Evolutionary conservation across 805 yeast species (phyloP).

Genomic region (Blastobotrys terrestris): DNA sequence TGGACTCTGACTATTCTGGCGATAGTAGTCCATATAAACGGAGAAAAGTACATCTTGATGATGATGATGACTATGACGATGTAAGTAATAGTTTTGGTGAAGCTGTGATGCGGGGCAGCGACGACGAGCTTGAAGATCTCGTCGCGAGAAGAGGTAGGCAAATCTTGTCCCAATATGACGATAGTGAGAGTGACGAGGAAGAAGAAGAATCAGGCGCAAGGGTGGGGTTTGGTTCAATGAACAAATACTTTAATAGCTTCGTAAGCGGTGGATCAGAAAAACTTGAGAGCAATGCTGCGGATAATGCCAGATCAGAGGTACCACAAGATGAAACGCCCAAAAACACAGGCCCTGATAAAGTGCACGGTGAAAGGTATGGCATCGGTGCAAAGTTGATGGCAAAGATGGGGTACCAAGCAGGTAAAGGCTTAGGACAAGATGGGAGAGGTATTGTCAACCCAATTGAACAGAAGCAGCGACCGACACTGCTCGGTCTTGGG

Average conservation of each 20-base stretch:
- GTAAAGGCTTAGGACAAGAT: conserved; percentile 74
- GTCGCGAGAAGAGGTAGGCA: neutral
- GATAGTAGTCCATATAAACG: neutral
- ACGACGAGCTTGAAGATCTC: neutral
- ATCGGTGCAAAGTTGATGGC: conserved; percentile 74
- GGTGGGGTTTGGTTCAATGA: conserved; percentile 3
- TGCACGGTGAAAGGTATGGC: conserved; percentile 46
- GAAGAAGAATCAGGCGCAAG: neutral
- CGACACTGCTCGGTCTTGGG: conserved; percentile 71
- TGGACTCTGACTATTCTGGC: neutral
- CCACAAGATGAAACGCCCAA: neutral
- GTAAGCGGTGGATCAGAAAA: conserved; percentile 4
- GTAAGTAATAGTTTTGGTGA: neutral
- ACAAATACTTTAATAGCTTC: neutral
- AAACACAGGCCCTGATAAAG: neutral
- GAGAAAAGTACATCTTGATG: neutral
- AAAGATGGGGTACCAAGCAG: conserved; percentile 82
- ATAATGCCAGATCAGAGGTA: neutral
- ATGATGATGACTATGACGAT: neutral
- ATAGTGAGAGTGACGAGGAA: neutral
- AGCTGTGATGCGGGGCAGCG: neutral
- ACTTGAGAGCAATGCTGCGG: neutral
- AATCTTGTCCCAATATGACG: neutral
- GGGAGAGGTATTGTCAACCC: conserved; percentile 78
- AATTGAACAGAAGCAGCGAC: conserved; percentile 60